Evolutionary conservation across 495 filamentous ascomycete genomes (phyloP).

Genomic region (Amniculicola lignicola): DNA sequence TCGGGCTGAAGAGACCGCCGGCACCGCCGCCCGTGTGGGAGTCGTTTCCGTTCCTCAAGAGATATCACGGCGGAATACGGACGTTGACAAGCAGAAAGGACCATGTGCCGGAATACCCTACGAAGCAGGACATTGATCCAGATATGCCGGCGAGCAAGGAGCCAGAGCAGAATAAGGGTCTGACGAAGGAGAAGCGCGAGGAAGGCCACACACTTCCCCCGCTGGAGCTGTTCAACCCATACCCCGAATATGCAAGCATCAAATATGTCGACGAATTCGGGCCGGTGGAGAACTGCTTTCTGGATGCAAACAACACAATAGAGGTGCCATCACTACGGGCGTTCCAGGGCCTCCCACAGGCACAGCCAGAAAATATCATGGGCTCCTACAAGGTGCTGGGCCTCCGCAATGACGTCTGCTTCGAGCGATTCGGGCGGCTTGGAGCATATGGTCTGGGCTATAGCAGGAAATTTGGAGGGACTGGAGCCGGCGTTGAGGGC

Average conservation of each 20-base stretch:
- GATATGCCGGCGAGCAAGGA: conserved; percentile 14
- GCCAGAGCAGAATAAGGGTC: conserved; percentile 42
- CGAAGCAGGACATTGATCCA: conserved; percentile 39
- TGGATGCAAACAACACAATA: conserved; percentile 61
- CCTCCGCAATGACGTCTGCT: conserved; percentile 83
- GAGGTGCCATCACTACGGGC: conserved; percentile 65
- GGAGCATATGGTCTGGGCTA: conserved; percentile 92
- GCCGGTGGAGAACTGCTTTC: conserved; percentile 69
- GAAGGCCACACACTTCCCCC: conserved; percentile 40
- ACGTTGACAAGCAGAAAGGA: conserved; percentile 58
- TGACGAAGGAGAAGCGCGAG: conserved; percentile 15
- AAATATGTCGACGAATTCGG: conserved; percentile 59
- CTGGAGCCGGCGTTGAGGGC: conserved; percentile 75
- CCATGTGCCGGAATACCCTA: conserved; percentile 76
- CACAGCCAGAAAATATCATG: conserved; percentile 77
- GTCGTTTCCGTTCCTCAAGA: conserved; percentile 70
- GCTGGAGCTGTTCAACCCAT: conserved; percentile 64
- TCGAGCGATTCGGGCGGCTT: conserved; percentile 83
- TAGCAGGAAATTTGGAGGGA: conserved; percentile 67
- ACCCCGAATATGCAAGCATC: conserved; percentile 61
- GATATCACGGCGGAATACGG: conserved; percentile 81
- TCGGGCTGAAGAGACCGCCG: conserved; percentile 52
- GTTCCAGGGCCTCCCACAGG: conserved; percentile 68
- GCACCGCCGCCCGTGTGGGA: conserved; percentile 73
- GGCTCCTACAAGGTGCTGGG: conserved; percentile 79